Conservation (phyloP, 2,329 filamentous ascomycete genomes). For the Aureobasidium musti region DNA sequence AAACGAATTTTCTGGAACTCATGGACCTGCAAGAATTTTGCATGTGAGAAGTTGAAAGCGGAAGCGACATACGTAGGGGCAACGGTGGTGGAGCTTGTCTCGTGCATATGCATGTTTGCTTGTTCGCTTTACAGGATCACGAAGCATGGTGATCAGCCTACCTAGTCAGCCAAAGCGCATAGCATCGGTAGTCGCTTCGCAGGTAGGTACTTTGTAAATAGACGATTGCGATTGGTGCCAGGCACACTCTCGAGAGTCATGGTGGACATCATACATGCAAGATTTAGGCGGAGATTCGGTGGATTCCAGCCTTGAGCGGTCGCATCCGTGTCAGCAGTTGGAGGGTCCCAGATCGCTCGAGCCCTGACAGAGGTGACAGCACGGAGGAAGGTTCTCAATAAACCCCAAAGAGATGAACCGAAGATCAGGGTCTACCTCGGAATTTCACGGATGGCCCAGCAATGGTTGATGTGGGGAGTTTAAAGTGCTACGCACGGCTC, state of each 20-base stretch:
- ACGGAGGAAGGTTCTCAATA: constrained; percentile 1
- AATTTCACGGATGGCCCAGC: constrained; percentile 16
- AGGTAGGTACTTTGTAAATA: constrained; percentile 1
- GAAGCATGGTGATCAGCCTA: constrained; percentile 22
- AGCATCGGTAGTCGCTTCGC: constrained; percentile 1
- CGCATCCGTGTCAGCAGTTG: not conserved
- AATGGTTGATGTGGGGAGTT: constrained; percentile 11
- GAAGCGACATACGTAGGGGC: constrained; percentile 9
- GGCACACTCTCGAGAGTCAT: constrained; percentile 11
- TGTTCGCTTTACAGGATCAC: constrained; percentile 19
- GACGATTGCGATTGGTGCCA: not conserved
- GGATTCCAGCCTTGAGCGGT: not conserved
- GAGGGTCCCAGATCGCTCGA: constrained; percentile 4
- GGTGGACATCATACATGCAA: not conserved
- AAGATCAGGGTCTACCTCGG: constrained; percentile 25
- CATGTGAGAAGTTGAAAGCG: not conserved
- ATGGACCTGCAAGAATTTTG: not conserved
- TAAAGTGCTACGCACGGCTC: constrained; percentile 9
- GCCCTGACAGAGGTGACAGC: constrained; percentile 17
- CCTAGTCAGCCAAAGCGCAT: not conserved
- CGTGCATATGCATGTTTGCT: constrained; percentile 20
- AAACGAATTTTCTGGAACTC: not conserved
- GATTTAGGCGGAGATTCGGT: constrained; percentile 7
- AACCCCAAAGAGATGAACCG: constrained; percentile 6
- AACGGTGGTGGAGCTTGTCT: constrained; percentile 26